Conservation (phyloP, 768 basidiomycete genomes). For the Pseudohyphozyma bogoriensis region DNA sequence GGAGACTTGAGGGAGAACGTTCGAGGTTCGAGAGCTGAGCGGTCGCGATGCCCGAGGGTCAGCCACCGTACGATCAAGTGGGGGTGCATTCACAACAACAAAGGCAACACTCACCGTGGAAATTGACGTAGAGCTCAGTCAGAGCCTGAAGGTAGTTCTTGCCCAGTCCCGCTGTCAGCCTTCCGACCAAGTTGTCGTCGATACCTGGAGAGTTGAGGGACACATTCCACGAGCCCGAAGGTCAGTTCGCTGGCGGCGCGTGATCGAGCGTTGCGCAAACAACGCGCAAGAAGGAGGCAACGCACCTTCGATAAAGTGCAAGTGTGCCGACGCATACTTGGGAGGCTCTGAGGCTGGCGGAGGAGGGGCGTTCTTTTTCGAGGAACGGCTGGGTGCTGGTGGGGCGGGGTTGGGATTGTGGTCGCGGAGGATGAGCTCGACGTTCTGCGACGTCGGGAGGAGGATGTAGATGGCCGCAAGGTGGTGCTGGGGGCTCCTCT, state of each 20-base stretch:
- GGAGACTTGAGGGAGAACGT: constrained; percentile 71
- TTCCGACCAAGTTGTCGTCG: constrained; percentile 64
- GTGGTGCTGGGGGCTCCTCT: constrained; percentile 69
- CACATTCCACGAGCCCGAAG: neutral
- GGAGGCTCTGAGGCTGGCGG: constrained; percentile 37
- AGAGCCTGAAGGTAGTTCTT: constrained; percentile 64
- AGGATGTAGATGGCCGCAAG: constrained; percentile 89
- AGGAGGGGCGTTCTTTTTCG: constrained; percentile 6
- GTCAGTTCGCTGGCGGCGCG: too few species aligned
- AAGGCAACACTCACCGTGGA: constrained; percentile 59
- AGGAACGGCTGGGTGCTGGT: neutral
- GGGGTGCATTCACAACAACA: too few species aligned
- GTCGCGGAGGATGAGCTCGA: constrained; percentile 81
- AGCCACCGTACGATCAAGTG: neutral
- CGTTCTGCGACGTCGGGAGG: constrained; percentile 89
- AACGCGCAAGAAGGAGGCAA: neutral
- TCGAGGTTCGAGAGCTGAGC: constrained; percentile 70
- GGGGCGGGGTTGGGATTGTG: constrained; percentile 41
- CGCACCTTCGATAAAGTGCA: constrained; percentile 88
- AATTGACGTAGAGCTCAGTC: constrained; percentile 83
- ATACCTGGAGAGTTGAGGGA: constrained; percentile 48
- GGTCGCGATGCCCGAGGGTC: neutral
- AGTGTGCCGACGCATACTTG: constrained; percentile 70
- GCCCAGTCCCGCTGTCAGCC: constrained; percentile 62
- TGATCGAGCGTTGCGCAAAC: too few species aligned